Conservation (phyloP, 23 red algal genomes). For the Cyanidiococcus yangmingshanensis region DNA sequence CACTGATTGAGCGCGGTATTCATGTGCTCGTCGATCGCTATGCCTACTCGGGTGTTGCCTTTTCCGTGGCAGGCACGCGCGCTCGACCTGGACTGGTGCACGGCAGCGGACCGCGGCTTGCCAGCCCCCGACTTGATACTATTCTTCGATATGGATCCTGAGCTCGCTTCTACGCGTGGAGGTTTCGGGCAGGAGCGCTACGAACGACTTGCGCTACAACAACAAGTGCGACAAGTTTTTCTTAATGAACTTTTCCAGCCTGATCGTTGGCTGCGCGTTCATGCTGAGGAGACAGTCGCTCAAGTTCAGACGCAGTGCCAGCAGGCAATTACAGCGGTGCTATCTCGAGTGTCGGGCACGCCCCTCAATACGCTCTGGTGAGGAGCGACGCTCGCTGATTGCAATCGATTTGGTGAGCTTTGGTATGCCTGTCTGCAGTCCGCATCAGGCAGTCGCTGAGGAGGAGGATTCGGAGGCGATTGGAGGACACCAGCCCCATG, state of each 20-base stretch:
- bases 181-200: constrained; percentile 65
- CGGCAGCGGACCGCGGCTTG: constrained; percentile 47
- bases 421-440: too few relatives aligned
- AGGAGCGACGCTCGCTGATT: too few relatives aligned
- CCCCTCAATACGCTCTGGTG: background rate
- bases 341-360: background rate
- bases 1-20: constrained; percentile 26
- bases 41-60: constrained; percentile 79
- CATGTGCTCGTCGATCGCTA: constrained; percentile 74
- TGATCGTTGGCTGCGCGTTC: background rate
- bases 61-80: constrained; percentile 45
- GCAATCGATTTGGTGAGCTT: too few relatives aligned
- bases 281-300: background rate
- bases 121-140: constrained; percentile 62
- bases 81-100: constrained; percentile 53
- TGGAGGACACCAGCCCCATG: too few relatives aligned
- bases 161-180: constrained; percentile 22
- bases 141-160: constrained; percentile 35
- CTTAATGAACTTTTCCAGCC: background rate
- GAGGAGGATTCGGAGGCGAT: too few relatives aligned
- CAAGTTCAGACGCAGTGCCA: constrained; percentile 1
- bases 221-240: constrained; percentile 30
- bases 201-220: constrained; percentile 53
- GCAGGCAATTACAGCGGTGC: background rate
- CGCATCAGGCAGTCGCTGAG: too few relatives aligned